A percentile compares a stretch with the other conserved stretches of the same genome.
Evolutionary conservation across 371 early-diverging fungal species (phyloP).

Genomic region (Gilbertella persicaria): DNA sequence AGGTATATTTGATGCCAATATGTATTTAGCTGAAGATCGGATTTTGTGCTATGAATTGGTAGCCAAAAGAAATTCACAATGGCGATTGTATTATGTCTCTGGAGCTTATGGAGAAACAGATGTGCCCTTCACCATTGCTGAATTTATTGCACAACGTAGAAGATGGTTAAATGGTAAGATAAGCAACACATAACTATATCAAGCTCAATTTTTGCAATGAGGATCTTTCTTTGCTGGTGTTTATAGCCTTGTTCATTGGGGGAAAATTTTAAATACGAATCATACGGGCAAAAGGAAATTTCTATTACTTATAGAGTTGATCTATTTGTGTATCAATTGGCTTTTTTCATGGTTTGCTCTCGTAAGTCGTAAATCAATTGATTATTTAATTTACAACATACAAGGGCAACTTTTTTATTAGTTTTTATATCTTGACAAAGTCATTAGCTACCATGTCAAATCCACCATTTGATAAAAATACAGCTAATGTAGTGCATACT

Average conservation of each 20-base stretch:
- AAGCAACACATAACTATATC: constrained; percentile 82
- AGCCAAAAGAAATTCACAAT: constrained; percentile 66
- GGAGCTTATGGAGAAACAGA: constrained; percentile 83
- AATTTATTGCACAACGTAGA: constrained; percentile 86
- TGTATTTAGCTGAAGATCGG: constrained; percentile 85
- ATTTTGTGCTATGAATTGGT: constrained; percentile 88
- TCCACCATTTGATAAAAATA: constrained; percentile 51
- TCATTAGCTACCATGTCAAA: constrained; percentile 35
- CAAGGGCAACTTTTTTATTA: constrained; percentile 76
- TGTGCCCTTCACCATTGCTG: constrained; percentile 72
- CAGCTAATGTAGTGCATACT: constrained; percentile 42
- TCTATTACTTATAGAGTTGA: constrained; percentile 66
- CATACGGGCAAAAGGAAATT: constrained; percentile 66
- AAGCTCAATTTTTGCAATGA: constrained; percentile 67
- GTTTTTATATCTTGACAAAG: constrained; percentile 64
- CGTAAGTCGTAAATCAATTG: constrained; percentile 32
- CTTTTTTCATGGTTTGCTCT: constrained; percentile 79
- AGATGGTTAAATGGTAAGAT: constrained; percentile 91
- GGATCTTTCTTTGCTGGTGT: constrained; percentile 89
- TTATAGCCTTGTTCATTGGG: constrained; percentile 81
- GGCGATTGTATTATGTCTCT: constrained; percentile 69
- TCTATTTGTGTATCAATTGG: constrained; percentile 73
- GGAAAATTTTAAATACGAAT: constrained; percentile 71
- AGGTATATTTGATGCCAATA: constrained; percentile 70
- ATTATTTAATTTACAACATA: background rate